Percentiles rank a stretch among this genome's conserved stretches.
phyloP scores from a whole-genome alignment of 2,329 filamentous ascomycete species.

The Pseudogymnoascus sp. region DNA sequence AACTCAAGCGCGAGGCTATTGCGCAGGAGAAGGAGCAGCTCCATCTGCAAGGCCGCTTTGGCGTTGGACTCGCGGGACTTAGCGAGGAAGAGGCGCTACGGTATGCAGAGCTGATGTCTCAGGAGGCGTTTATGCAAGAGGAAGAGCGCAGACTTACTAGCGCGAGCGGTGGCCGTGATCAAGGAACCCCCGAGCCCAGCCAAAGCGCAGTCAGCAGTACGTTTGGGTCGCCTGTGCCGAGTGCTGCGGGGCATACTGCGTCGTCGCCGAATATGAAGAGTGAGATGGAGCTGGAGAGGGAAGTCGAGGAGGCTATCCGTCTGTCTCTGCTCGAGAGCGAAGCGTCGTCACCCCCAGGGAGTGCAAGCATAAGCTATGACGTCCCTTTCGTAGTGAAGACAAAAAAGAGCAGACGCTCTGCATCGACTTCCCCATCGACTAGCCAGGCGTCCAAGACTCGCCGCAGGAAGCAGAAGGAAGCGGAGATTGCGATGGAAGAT shows the following conservation, averaged over 20 bases:
- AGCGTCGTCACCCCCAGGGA: conserved; percentile 38
- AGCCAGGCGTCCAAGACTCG: conserved; percentile 27
- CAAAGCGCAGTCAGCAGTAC: conserved; percentile 35
- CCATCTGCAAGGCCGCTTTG: conserved; percentile 72
- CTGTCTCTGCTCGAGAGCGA: conserved; percentile 53
- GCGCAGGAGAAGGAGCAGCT: conserved; percentile 60
- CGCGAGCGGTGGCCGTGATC: conserved; percentile 41
- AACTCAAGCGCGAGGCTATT: conserved; percentile 67
- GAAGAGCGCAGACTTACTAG: conserved; percentile 49
- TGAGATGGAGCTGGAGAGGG: conserved; percentile 47
- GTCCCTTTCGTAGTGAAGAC: conserved; percentile 44
- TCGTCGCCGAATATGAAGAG: conserved; percentile 25
- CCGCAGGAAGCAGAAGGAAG: conserved; percentile 13
- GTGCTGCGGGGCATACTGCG: conserved; percentile 35
- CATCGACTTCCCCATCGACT: conserved; percentile 31
- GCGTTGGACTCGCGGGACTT: conserved; percentile 64
- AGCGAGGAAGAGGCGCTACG: conserved; percentile 58
- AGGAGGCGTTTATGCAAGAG: conserved; percentile 51
- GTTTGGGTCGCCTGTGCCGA: conserved; percentile 50
- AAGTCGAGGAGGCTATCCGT: conserved; percentile 57
- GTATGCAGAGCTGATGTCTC: conserved; percentile 60
- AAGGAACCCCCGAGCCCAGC: conserved; percentile 20
- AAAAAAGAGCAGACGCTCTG: conserved; percentile 35
- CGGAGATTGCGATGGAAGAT: conserved; percentile 41
- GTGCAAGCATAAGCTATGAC: conserved; percentile 38